Conservation (phyloP, 768 basidiomycete species). For the Phaffia tasmanica region DNA sequence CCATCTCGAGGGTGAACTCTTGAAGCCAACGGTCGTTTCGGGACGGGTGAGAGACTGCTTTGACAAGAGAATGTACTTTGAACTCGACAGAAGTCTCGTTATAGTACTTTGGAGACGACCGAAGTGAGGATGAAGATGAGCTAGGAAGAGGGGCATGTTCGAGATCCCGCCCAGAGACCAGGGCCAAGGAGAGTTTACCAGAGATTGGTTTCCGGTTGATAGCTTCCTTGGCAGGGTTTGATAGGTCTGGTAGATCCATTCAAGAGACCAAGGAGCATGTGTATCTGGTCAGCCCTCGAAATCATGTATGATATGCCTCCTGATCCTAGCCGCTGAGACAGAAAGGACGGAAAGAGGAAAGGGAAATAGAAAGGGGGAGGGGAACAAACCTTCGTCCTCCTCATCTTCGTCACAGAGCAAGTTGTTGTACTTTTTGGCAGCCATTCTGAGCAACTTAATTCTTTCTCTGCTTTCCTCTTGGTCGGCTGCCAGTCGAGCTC, state of each 20-base stretch:
- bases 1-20: slow-evolving; percentile 88
- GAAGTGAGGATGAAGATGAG: slow-evolving; percentile 30
- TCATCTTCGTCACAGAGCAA: slow-evolving; percentile 56
- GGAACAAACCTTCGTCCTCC: slow-evolving; percentile 52
- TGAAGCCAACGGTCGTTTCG: slow-evolving; percentile 97
- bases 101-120: slow-evolving; percentile 57
- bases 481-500: slow-evolving; percentile 86
- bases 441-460: slow-evolving; percentile 80
- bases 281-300: background rate
- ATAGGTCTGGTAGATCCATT: slow-evolving; percentile 3
- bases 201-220: slow-evolving; percentile 92
- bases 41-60: slow-evolving; percentile 81
- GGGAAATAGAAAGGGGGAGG: background rate
- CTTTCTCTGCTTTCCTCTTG: slow-evolving; percentile 91
- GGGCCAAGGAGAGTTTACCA: slow-evolving; percentile 76
- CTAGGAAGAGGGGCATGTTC: slow-evolving; percentile 81
- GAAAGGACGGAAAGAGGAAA: too few species aligned
- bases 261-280: background rate
- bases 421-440: slow-evolving; percentile 92
- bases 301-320: background rate
- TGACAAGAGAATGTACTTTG: slow-evolving; percentile 90
- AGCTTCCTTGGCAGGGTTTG: slow-evolving; percentile 47
- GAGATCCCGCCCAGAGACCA: slow-evolving; percentile 83
- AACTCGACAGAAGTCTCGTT: slow-evolving; percentile 84
- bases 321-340: background rate